Base-by-base conservation (phyloP, 495 filamentous ascomycete genomes). In the Apiosordaria backusii region DNA sequence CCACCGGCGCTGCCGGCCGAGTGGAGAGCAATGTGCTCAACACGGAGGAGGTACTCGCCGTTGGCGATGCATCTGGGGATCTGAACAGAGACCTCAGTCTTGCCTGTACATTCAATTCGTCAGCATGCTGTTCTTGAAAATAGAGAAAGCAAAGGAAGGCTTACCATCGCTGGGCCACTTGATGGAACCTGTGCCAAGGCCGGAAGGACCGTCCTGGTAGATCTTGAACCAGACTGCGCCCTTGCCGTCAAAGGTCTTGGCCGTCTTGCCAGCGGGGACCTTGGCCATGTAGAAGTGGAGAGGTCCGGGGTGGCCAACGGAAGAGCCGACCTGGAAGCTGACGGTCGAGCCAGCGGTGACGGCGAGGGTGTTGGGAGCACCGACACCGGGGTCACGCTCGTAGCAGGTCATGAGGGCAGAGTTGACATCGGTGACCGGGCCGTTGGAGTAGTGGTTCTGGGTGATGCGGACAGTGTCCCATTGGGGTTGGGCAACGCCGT, bases 41-140 rank as follows among this genome's bases (percentile, higher is more conserved):
- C 80, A 22, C 85, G 79, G 50, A 88, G 74, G 19, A 89, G 81
- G 72, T 88, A 88, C 60, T 85, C 80, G 63, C 85, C 85, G n/a
- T 80, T 70, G 1, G 77, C 77, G n/a, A 85, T 71, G 64, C 78
- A 79, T 13, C 71, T 68, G 24, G 83, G 84, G 62, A 85, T 79
- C 15, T 62, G 78, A 66, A 84, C 79, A 54, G 71, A 67, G 57
- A 86, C 70, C 21, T 68, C 13, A 3, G 66, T 29, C 55, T 77
- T 79, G 67, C 74, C 76, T 67, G 35, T 61, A 10, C 4, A 7
- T n/a, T 61, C 22, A 27, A 59, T 5, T 23, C 10, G 26, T 61
- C 19, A 61, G 59, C 4, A 45, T 1, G 10, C 45, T 50, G 4
- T 50, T 4, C 7, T 1, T 16, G n/a, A n/a, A n/a, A 10, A 53